A percentile compares a stretch with the other conserved stretches of the same genome.
phyloP scores from a whole-genome alignment of 2,329 filamentous ascomycete genomes.

The Septoria linicola region DNA sequence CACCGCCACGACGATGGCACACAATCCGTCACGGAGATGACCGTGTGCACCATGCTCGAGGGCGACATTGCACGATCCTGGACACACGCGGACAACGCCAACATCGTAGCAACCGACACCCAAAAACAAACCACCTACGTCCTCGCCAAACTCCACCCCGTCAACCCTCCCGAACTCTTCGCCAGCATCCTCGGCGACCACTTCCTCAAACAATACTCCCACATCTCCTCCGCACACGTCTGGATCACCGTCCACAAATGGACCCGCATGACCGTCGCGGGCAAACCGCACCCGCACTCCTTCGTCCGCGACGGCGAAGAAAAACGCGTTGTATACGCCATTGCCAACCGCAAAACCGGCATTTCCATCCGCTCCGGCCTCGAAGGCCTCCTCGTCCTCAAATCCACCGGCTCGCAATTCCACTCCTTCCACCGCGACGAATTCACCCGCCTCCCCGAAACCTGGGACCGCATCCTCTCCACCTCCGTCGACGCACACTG shows the following conservation, averaged over 20 bases:
- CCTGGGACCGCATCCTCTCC: constrained; percentile 91
- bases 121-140: constrained; percentile 95
- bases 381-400: constrained; percentile 75
- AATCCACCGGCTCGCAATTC: constrained; percentile 95
- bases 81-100: constrained; percentile 89
- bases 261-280: constrained; percentile 84
- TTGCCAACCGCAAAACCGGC: constrained; percentile 64
- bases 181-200: constrained; percentile 80
- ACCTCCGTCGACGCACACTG: constrained; percentile 87
- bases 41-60: constrained; percentile 86
- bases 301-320: constrained; percentile 90
- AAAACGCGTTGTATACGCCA: constrained; percentile 77
- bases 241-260: constrained; percentile 83
- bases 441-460: constrained; percentile 86
- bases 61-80: constrained; percentile 88
- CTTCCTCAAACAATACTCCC: constrained; percentile 82
- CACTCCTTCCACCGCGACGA: constrained; percentile 91
- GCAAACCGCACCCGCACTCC: constrained; percentile 88
- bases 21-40: constrained; percentile 92
- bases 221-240: constrained; percentile 83
- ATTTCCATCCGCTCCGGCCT: constrained; percentile 77
- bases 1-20: constrained; percentile 73
- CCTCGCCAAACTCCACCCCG: constrained; percentile 87
- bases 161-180: constrained; percentile 90
- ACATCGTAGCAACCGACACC: constrained; percentile 92